Evolutionary conservation across 148 eudicot genomes (phyloP).

Genomic region (Cornus florida): DNA sequence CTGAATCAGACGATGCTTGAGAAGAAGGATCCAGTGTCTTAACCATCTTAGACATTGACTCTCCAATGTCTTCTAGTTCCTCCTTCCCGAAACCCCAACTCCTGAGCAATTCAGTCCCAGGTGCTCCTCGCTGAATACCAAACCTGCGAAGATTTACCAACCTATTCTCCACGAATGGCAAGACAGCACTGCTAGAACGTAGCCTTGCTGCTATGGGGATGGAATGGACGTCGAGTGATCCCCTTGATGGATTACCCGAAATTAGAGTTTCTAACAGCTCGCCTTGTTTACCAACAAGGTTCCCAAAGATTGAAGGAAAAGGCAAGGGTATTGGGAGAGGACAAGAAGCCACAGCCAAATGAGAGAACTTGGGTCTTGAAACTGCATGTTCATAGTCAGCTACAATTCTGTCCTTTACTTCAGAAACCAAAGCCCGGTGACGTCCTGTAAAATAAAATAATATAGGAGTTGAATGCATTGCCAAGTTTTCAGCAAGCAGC

Average conservation of each 20-base stretch:
- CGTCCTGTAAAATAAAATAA: constrained; percentile 39
- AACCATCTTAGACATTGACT: constrained; percentile 62
- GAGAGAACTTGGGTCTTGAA: constrained; percentile 67
- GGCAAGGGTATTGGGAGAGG: constrained; percentile 95
- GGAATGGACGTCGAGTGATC: constrained; percentile 78
- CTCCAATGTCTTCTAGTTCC: constrained; percentile 81
- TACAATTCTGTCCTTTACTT: constrained; percentile 64
- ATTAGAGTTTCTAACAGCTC: constrained; percentile 46
- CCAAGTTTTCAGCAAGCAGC: neutral
- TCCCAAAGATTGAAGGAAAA: constrained; percentile 73
- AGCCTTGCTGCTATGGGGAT: constrained; percentile 88
- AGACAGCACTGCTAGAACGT: constrained; percentile 70
- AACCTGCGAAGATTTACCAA: constrained; percentile 61
- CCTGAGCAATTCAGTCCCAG: constrained; percentile 55
- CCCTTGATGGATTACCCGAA: constrained; percentile 46
- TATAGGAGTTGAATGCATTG: neutral
- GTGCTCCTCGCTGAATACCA: constrained; percentile 69
- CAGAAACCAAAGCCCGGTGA: constrained; percentile 58
- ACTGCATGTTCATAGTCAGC: constrained; percentile 46
- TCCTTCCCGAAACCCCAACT: constrained; percentile 89
- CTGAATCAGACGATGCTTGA: constrained; percentile 76
- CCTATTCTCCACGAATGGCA: constrained; percentile 68
- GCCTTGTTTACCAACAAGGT: constrained; percentile 60
- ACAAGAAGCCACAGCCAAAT: constrained; percentile 63
- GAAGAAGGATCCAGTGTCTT: constrained; percentile 45